Base-by-base conservation (phyloP, 1,284 basidiomycete species). In the Boletus sp. region DNA sequence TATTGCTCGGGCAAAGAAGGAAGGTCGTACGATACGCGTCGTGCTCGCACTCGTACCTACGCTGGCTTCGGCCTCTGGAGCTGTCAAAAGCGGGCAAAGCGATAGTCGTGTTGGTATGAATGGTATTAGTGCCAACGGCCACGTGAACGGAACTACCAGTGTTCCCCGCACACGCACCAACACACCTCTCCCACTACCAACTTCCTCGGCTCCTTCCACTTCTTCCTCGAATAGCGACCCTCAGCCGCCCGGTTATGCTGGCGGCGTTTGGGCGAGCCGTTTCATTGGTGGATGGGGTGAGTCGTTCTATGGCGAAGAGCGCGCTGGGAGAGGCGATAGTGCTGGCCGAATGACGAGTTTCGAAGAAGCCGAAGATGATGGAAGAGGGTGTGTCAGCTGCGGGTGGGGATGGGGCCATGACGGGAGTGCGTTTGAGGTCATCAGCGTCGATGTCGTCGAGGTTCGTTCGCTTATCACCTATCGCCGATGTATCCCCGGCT, bases 351-450 rank as follows among this genome's bases (percentile, higher is more conserved):
- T 65, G 66, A 59, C 57, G 64, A 68, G 63, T 65, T 73, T 63
- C 58, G 73, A 59, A 66, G 82, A 84, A 66, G 83, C 83, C 44
- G 79, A 82, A 39, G 81, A 84, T 42, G 89, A 88, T 66, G 86
- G 86, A 27, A 73, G 85, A 55, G 76, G 78, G 22, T 68, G 89
- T 63, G 74, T 82, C 43, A 90, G 87, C 70, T 83, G 82, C 20
- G 82, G 83, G 0, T 90, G 88, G 88, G 88, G 88, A 37, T 84
- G 81, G 61, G 84, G 84, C 7, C 89, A 91, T 63, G 88, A 89
- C 60, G 88, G 88, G 31, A 84, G 85, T 64, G 88, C 84, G 22
- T 80, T 91, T 64, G 88, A 90, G 73, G 79, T 90, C 48, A 65
- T 90, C 27, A 75, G 76, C 33, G 85, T 82, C 12, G 77, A 83